These are phyloP conservation scores for Neofusicoccum kwambonambiense DNA, from an alignment of 2,329 filamentous ascomycete genomes.

Conservation along the genomic window DNA sequence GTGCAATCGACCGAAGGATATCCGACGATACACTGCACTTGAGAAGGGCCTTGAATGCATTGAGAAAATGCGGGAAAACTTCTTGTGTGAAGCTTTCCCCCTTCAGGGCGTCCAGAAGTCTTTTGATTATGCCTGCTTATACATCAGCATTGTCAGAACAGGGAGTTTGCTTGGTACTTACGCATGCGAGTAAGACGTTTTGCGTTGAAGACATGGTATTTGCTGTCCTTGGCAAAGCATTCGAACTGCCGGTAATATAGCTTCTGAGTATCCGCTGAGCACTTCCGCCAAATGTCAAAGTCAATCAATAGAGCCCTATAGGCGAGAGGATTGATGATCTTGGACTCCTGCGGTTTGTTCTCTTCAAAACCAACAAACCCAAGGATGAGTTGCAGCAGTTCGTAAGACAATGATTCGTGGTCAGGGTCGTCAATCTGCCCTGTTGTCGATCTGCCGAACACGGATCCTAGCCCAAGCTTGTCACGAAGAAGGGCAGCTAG, in stretches of 20 bases:
- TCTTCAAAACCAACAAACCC: slow-evolving; percentile 87
- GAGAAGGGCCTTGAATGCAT: slow-evolving; percentile 75
- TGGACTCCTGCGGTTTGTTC: slow-evolving; percentile 75
- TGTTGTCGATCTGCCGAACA: slow-evolving; percentile 19
- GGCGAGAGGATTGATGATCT: slow-evolving; percentile 92
- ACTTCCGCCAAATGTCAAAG: slow-evolving; percentile 86
- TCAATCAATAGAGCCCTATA: slow-evolving; percentile 92
- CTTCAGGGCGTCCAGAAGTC: slow-evolving; percentile 86
- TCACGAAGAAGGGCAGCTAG: slow-evolving; percentile 79
- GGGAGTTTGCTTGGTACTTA: slow-evolving; percentile 48
- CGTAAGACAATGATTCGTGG: slow-evolving; percentile 51
- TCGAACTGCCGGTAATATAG: slow-evolving; percentile 92
- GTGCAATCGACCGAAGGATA: slow-evolving; percentile 78
- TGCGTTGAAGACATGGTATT: slow-evolving; percentile 88
- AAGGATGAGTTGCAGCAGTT: slow-evolving; percentile 74
- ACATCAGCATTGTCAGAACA: slow-evolving; percentile 23
- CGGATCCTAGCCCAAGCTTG: slow-evolving; percentile 64
- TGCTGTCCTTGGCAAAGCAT: slow-evolving; percentile 84
- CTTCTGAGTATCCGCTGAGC: slow-evolving; percentile 72
- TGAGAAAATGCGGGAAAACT: slow-evolving; percentile 72
- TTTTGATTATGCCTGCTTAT: slow-evolving; percentile 75
- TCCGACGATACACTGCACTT: slow-evolving; percentile 80
- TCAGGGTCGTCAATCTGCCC: slow-evolving; percentile 28
- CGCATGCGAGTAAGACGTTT: slow-evolving; percentile 85
- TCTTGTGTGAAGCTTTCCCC: slow-evolving; percentile 72